phyloP scores from a whole-genome alignment of 2,329 filamentous ascomycete species.

The Epicoccum sorghinum region DNA sequence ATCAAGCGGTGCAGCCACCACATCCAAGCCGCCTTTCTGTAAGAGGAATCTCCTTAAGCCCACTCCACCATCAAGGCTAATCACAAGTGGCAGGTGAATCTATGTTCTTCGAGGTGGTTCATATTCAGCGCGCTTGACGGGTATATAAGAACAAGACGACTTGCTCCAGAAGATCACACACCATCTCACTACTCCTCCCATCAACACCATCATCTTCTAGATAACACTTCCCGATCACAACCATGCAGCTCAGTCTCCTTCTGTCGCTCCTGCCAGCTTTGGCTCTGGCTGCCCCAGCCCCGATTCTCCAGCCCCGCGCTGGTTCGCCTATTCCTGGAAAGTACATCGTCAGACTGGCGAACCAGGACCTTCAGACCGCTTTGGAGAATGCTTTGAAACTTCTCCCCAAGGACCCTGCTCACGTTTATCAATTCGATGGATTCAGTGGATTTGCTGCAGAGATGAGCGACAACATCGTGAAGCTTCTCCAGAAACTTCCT shows the following conservation, averaged over 20 bases:
- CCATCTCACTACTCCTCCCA: slow-evolving; percentile 32
- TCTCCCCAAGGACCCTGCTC: slow-evolving; percentile 35
- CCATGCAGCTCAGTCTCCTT: slow-evolving; percentile 48
- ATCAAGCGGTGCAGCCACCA: slow-evolving; percentile 33
- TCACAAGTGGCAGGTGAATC: slow-evolving; percentile 41
- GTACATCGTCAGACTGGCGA: slow-evolving; percentile 56
- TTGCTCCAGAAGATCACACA: slow-evolving; percentile 30
- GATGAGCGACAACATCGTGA: slow-evolving; percentile 38
- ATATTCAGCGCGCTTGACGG: slow-evolving; percentile 11
- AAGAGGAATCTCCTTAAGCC: slow-evolving; percentile 26
- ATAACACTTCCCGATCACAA: slow-evolving; percentile 17
- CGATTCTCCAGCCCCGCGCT: slow-evolving; percentile 47
- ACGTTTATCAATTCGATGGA: slow-evolving; percentile 47
- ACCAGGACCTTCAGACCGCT: slow-evolving; percentile 34
- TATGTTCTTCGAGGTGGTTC: slow-evolving; percentile 19
- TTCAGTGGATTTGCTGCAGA: slow-evolving; percentile 50
- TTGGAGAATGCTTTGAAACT: slow-evolving; percentile 37
- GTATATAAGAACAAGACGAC: slow-evolving; percentile 40
- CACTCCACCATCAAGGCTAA: slow-evolving; percentile 23
- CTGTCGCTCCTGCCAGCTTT: slow-evolving; percentile 46
- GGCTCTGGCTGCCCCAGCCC: slow-evolving; percentile 46
- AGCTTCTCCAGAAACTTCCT: slow-evolving; percentile 36
- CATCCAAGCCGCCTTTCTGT: slow-evolving; percentile 28
- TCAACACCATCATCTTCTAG: slow-evolving; percentile 19
- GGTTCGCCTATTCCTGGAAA: slow-evolving; percentile 48